phyloP scores from a whole-genome alignment of 2,329 filamentous ascomycete genomes.

The Leptoxyphium fumago region DNA sequence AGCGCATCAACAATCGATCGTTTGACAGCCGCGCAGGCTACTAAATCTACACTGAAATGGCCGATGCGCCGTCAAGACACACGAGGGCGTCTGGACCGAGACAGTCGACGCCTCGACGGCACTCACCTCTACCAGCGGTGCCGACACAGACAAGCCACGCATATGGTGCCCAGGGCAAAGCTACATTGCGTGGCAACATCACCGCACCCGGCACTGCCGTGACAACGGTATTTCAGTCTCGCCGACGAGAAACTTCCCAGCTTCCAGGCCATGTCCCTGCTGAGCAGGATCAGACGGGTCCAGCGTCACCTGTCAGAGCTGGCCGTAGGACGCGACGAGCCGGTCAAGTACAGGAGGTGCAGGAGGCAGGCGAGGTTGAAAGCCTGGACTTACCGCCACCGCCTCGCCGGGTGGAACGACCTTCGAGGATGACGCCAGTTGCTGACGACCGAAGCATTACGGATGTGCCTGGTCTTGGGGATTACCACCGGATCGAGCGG shows the following conservation, averaged over 20 bases:
- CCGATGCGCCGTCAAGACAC: neutral
- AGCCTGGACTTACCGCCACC: neutral
- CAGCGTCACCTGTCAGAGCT: neutral
- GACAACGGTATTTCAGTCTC: conserved; percentile 1
- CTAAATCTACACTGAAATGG: neutral
- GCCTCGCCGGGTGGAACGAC: neutral
- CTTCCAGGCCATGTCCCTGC: neutral
- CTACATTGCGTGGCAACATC: conserved; percentile 3
- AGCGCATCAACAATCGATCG: too few species aligned
- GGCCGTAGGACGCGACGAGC: neutral
- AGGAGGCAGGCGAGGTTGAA: neutral
- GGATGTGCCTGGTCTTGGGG: neutral
- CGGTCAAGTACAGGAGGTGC: neutral
- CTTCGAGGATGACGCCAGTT: neutral
- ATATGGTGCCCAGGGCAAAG: conserved; percentile 7
- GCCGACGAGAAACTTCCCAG: neutral
- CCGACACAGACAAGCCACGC: conserved; percentile 3
- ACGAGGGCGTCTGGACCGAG: neutral
- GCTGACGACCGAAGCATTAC: neutral
- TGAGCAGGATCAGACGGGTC: neutral
- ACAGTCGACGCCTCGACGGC: neutral
- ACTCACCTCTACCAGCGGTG: conserved; percentile 3
- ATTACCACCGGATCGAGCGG: neutral
- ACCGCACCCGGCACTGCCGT: conserved; percentile 1
- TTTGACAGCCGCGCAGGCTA: too few species aligned